Conservation (phyloP, 2,329 filamentous ascomycete species). For the Graphilbum sp. region DNA sequence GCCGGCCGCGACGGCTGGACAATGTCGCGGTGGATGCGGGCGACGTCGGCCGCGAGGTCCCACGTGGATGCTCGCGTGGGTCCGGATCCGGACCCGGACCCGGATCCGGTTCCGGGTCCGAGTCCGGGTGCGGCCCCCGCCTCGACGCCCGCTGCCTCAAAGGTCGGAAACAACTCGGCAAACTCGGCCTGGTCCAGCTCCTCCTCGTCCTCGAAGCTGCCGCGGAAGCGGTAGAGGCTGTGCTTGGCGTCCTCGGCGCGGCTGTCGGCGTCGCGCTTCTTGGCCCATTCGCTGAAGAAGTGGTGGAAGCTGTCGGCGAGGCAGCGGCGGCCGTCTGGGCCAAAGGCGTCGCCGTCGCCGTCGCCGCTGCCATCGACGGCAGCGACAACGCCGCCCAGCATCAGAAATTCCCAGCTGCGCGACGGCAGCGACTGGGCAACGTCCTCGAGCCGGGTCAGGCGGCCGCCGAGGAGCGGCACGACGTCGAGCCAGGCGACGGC, state of each 20-base stretch:
- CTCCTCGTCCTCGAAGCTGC: constrained; percentile 60
- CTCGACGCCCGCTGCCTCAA: constrained; percentile 34
- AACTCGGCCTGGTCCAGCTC: constrained; percentile 60
- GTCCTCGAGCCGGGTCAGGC: constrained; percentile 14
- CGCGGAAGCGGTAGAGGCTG: constrained; percentile 71
- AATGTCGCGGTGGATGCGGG: constrained; percentile 40
- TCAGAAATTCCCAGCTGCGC: constrained; percentile 32
- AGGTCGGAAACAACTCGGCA: constrained; percentile 66
- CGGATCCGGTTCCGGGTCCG: too few relatives aligned
- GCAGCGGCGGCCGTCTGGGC: constrained; percentile 27
- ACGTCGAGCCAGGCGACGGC: constrained; percentile 24
- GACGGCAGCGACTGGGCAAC: constrained; percentile 11
- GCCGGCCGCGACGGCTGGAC: constrained; percentile 28
- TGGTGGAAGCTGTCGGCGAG: constrained; percentile 52
- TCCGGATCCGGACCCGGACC: too few relatives aligned
- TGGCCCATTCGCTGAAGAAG: constrained; percentile 69
- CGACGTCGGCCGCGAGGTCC: constrained; percentile 42
- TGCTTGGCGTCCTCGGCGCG: constrained; percentile 55
- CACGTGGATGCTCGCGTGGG: constrained; percentile 8
- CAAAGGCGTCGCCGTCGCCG: constrained; percentile 22
- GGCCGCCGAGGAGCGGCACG: constrained; percentile 41
- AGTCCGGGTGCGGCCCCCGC: background rate
- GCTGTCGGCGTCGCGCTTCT: constrained; percentile 59
- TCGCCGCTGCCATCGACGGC: constrained; percentile 29
- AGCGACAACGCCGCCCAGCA: constrained; percentile 26